phyloP scores from a whole-genome alignment of 345 rosid species.

The Geranium brycei region DNA sequence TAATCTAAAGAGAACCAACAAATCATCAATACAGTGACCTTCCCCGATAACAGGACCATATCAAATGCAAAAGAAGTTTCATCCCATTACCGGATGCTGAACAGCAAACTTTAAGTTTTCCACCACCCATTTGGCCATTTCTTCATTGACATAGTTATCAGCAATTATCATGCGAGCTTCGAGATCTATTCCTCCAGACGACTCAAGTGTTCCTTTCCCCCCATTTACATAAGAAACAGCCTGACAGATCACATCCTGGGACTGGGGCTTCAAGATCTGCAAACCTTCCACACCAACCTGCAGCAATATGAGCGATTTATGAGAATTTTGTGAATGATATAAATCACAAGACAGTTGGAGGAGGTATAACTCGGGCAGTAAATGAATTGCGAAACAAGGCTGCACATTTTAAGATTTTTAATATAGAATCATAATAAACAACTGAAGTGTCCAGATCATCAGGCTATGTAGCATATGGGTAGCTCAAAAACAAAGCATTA shows the following conservation, averaged over 20 bases:
- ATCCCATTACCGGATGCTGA: conserved; percentile 66
- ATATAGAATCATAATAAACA: too few relatives aligned
- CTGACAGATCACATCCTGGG: conserved; percentile 20
- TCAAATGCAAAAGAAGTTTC: conserved; percentile 11
- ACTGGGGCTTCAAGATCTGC: conserved; percentile 68
- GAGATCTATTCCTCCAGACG: conserved; percentile 56
- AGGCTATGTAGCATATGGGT: too few relatives aligned
- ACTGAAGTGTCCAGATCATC: too few relatives aligned
- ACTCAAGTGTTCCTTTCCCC: conserved; percentile 33
- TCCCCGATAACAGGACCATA: conserved; percentile 4
- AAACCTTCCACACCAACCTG: conserved; percentile 79
- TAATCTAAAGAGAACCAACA: conserved; percentile 39
- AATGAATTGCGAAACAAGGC: neutral
- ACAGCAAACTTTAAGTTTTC: conserved; percentile 83
- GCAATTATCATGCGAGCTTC: conserved; percentile 54
- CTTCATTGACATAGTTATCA: conserved; percentile 40
- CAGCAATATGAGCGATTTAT: conserved; percentile 8
- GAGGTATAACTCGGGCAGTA: conserved; percentile 1
- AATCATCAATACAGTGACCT: neutral
- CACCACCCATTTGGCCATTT: conserved; percentile 54
- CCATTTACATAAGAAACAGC: conserved; percentile 36
- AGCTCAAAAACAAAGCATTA: too few relatives aligned
- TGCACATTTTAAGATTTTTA: too few relatives aligned
- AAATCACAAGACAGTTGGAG: conserved; percentile 4
- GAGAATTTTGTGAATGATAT: neutral